Evolutionary conservation across 2,329 filamentous ascomycete genomes (phyloP).

Genomic region (Plectosphaerella plurivora): DNA sequence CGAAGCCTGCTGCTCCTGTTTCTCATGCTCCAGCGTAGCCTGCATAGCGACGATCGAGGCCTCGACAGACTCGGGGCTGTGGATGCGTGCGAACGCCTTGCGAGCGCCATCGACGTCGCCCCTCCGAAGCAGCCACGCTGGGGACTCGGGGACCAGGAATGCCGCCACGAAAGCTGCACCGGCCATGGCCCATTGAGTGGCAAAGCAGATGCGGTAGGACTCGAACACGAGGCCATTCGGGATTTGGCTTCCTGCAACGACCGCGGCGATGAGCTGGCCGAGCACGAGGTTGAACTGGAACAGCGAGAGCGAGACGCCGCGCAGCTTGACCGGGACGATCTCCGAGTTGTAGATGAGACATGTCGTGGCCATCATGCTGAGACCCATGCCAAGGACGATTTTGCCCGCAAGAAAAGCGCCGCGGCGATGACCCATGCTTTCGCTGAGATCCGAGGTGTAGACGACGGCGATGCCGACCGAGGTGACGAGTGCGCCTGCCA

Average conservation of each 20-base stretch:
- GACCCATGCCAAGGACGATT: conserved; percentile 36
- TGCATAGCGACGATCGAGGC: conserved; percentile 38
- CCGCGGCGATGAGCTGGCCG: conserved; percentile 40
- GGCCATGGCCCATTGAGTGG: conserved; percentile 38
- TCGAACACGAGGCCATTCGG: conserved; percentile 12
- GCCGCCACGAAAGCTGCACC: conserved; percentile 34
- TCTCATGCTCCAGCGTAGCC: conserved; percentile 38
- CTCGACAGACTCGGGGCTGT: conserved; percentile 31
- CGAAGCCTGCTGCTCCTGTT: conserved; percentile 17
- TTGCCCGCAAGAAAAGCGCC: conserved; percentile 38
- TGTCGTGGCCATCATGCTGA: conserved; percentile 37
- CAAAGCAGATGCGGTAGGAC: conserved; percentile 34
- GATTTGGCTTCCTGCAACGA: conserved; percentile 19
- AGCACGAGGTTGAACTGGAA: conserved; percentile 43
- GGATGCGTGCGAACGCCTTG: conserved; percentile 43
- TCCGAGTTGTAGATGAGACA: conserved; percentile 45
- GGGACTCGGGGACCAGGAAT: conserved; percentile 44
- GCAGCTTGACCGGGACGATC: conserved; percentile 37
- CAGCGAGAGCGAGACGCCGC: conserved; percentile 41
- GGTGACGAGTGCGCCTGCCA: conserved; percentile 28
- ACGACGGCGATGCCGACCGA: conserved; percentile 27
- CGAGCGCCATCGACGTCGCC: conserved; percentile 31
- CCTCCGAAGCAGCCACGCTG: conserved; percentile 41
- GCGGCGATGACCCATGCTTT: conserved; percentile 19
- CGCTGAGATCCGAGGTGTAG: conserved; percentile 14